Evolutionary conservation across 1,139 yeast genomes (phyloP).

Genomic region (Candida mesenterica): DNA sequence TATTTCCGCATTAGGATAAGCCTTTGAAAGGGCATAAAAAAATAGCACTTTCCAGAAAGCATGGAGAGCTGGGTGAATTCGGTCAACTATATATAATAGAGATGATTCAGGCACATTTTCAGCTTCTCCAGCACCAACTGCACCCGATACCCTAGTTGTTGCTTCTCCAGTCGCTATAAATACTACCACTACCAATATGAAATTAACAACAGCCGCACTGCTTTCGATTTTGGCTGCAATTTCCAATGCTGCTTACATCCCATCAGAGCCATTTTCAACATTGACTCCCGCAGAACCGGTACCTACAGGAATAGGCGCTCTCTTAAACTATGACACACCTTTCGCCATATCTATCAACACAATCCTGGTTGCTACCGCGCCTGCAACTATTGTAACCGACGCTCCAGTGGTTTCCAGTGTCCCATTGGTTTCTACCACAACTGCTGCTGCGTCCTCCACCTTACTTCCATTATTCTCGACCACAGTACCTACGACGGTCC

Average conservation of each 20-base stretch:
- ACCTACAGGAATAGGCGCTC: slow-evolving; percentile 22
- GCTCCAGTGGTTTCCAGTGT: background rate
- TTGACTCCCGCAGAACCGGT: slow-evolving; percentile 26
- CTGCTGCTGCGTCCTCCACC: too few species aligned
- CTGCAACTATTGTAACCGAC: slow-evolving; percentile 10
- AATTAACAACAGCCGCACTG: slow-evolving; percentile 8
- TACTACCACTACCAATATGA: slow-evolving; percentile 6
- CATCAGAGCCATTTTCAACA: slow-evolving; percentile 26
- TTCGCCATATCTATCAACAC: slow-evolving; percentile 29
- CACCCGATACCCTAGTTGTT: too few species aligned
- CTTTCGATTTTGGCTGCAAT: slow-evolving; percentile 15
- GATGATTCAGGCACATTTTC: too few species aligned
- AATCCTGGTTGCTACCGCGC: slow-evolving; percentile 17
- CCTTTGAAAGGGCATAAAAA: too few species aligned
- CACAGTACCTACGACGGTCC: too few species aligned
- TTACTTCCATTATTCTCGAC: too few species aligned
- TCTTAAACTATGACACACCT: slow-evolving; percentile 24
- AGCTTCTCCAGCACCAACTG: too few species aligned
- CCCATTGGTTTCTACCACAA: background rate
- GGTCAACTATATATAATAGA: too few species aligned
- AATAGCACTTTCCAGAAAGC: too few species aligned
- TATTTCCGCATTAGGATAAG: too few species aligned
- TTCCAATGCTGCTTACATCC: slow-evolving; percentile 19
- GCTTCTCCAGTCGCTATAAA: too few species aligned
- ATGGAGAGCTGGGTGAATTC: too few species aligned